Evolutionary conservation across 2,329 filamentous ascomycete genomes (phyloP).

Genomic region (Aspergillus chevalieri): DNA sequence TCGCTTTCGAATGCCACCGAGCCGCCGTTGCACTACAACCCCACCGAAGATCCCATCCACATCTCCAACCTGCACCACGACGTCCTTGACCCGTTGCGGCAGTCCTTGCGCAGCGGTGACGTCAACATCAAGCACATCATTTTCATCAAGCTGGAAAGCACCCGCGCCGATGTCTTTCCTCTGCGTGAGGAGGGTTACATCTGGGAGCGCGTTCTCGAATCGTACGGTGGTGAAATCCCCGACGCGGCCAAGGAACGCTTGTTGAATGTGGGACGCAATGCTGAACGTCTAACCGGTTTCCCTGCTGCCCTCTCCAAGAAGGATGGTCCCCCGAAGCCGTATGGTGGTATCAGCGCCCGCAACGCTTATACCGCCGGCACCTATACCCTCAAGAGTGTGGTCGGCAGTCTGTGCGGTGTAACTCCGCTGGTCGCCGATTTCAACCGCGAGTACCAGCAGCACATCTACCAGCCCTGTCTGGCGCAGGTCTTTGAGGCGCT

Average conservation of each 20-base stretch:
- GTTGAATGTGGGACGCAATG: conserved; percentile 19
- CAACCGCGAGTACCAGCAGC: conserved; percentile 35
- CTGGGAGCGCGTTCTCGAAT: conserved; percentile 29
- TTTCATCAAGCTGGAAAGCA: conserved; percentile 40
- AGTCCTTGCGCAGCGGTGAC: conserved; percentile 12
- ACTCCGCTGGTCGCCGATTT: conserved; percentile 37
- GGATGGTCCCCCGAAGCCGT: conserved; percentile 11
- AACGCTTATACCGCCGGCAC: conserved; percentile 38
- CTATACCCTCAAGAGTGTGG: conserved; percentile 41
- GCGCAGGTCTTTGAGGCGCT: conserved; percentile 26
- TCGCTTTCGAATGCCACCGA: conserved; percentile 1
- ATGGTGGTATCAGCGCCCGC: conserved; percentile 37
- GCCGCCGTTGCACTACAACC: conserved; percentile 25
- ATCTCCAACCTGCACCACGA: conserved; percentile 33
- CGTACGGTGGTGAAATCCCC: conserved; percentile 29
- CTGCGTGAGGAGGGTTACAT: conserved; percentile 32
- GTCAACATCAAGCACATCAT: conserved; percentile 39
- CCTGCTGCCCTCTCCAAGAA: conserved; percentile 11
- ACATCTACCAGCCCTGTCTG: conserved; percentile 41
- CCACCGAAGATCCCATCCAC: conserved; percentile 33
- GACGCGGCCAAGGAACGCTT: conserved; percentile 17
- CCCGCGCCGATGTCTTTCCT: conserved; percentile 41
- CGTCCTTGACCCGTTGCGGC: conserved; percentile 17
- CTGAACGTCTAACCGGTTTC: conserved; percentile 18
- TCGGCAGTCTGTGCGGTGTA: conserved; percentile 36